A percentile compares a stretch with the other conserved stretches of the same genome.
phyloP scores from a whole-genome alignment of 1,139 yeast species.

The Blastobotrys proliferans region DNA sequence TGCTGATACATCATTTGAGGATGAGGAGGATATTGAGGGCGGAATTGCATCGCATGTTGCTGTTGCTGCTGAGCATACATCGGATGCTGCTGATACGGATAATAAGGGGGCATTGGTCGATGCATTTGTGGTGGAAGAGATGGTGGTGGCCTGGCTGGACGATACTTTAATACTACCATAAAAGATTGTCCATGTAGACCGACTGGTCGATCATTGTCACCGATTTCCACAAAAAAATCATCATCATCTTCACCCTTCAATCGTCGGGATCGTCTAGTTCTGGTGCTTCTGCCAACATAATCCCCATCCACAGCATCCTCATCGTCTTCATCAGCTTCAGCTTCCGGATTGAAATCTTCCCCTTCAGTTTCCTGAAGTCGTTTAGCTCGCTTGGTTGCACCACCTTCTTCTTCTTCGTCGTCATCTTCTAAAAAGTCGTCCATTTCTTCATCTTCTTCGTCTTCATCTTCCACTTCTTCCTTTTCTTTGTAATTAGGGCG shows the following conservation, averaged over 20 bases:
- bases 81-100: conserved; percentile 2
- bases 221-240: conserved; percentile 8
- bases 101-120: conserved; percentile 3
- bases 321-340: conserved; percentile 12
- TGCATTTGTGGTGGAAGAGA: conserved; percentile 1
- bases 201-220: conserved; percentile 12
- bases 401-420: conserved; percentile 17
- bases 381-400: conserved; percentile 14
- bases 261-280: conserved; percentile 19
- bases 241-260: conserved; percentile 8
- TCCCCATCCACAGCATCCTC: conserved; percentile 17
- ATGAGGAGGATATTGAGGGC: background rate
- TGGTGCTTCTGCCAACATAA: conserved; percentile 7
- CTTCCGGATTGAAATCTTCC: conserved; percentile 6
- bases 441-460: background rate
- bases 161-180: conserved; percentile 13
- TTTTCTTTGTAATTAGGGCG: conserved; percentile 9
- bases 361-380: conserved; percentile 6
- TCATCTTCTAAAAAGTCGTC: conserved; percentile 1
- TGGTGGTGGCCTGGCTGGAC: conserved; percentile 8
- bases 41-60: background rate
- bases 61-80: background rate
- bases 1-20: conserved; percentile 3
- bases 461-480: conserved; percentile 1
- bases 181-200: conserved; percentile 12